phyloP scores from a whole-genome alignment of 306 rosid species.

The Vigna reflexopilosa region DNA sequence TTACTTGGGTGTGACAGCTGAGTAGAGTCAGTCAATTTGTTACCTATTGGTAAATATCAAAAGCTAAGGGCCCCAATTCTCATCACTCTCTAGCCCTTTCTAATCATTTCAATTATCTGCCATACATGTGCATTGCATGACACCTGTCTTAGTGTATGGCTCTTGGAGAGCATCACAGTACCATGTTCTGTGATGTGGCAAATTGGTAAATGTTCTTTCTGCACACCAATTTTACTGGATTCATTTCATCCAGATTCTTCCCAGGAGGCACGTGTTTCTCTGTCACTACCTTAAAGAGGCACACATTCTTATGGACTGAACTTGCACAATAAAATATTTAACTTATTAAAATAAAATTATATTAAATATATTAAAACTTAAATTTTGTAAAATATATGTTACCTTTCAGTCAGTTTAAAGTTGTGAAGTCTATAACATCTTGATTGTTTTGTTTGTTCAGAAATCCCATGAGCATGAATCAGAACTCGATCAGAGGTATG shows the following conservation, averaged over 20 bases:
- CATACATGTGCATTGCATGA: slow-evolving; percentile 20
- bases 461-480: no score
- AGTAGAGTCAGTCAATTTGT: neutral
- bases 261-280: slow-evolving; percentile 16
- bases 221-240: neutral
- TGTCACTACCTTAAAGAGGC: neutral
- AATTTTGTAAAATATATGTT: no score
- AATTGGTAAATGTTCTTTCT: neutral
- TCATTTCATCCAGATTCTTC: neutral
- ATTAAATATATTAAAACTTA: no score
- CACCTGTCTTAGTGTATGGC: slow-evolving; percentile 23
- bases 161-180: neutral
- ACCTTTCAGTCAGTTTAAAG: no score
- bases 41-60: slow-evolving; percentile 34
- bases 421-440: no score
- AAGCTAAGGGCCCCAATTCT: slow-evolving; percentile 13
- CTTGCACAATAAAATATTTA: neutral
- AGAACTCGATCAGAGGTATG: no score
- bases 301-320: neutral
- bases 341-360: no score
- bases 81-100: neutral
- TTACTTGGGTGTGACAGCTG: slow-evolving; percentile 12
- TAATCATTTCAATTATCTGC: slow-evolving; percentile 24
- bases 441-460: no score
- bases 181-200: neutral